A percentile compares a stretch with the other conserved stretches of the same genome.
phyloP scores from a whole-genome alignment of 805 yeast species.

The Saccharomyces cerevisiae region DNA sequence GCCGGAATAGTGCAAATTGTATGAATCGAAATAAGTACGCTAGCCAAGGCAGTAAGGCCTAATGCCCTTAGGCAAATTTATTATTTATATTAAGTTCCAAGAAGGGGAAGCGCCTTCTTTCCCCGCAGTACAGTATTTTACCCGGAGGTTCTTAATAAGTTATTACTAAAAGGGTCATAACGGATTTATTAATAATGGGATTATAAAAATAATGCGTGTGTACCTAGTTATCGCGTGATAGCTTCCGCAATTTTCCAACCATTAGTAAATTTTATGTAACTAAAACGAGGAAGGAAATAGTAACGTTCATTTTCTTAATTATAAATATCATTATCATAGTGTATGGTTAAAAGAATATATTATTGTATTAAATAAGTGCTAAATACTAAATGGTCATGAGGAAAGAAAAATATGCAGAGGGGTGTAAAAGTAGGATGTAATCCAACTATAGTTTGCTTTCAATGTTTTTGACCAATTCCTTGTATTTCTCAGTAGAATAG shows the following conservation, averaged over 20 bases:
- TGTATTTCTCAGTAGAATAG: constrained; percentile 88
- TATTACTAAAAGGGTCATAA: not conserved
- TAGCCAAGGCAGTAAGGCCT: not conserved
- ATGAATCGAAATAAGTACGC: not conserved
- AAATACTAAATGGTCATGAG: not conserved
- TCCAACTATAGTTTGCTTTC: constrained; percentile 5
- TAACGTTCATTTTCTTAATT: not conserved
- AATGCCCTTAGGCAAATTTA: not conserved
- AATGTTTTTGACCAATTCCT: constrained; percentile 58
- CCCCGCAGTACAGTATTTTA: not conserved
- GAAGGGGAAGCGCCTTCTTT: not conserved
- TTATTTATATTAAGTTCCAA: not conserved
- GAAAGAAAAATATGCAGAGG: not conserved
- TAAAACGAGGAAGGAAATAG: too few relatives aligned
- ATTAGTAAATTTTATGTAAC: too few relatives aligned
- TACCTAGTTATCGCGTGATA: not conserved
- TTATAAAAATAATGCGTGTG: not conserved
- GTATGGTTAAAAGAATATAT: not conserved
- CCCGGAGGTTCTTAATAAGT: not conserved
- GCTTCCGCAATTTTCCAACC: not conserved
- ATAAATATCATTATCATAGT: not conserved
- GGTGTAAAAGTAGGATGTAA: not conserved
- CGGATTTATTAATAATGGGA: not conserved
- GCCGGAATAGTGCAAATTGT: not conserved
- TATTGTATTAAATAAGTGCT: not conserved